phyloP scores from a whole-genome alignment of 129 eudicot species.

The Tagetes patula region DNA sequence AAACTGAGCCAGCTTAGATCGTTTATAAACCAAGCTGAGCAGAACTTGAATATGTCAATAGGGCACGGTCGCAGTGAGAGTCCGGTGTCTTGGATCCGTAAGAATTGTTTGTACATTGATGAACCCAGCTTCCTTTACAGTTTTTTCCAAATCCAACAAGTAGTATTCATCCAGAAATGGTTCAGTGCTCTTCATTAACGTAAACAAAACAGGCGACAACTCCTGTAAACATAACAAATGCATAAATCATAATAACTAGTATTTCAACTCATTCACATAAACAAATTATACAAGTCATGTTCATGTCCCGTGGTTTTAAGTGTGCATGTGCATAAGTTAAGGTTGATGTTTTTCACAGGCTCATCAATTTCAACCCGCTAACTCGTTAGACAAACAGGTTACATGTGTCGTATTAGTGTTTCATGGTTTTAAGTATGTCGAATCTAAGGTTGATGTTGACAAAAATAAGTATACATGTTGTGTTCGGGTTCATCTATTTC shows the following conservation, averaged over 20 bases:
- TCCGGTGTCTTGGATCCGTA: constrained; percentile 93
- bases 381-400: background rate
- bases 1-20: too few species aligned
- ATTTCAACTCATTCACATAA: background rate
- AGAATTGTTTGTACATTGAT: constrained; percentile 58
- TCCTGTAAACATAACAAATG: constrained; percentile 46
- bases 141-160: constrained; percentile 72
- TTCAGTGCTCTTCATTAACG: constrained; percentile 96
- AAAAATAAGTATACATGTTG: background rate
- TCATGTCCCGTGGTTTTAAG: background rate
- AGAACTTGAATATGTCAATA: constrained; percentile 21
- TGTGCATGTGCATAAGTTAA: background rate
- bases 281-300: background rate
- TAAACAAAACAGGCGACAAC: constrained; percentile 85
- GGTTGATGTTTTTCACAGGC: background rate
- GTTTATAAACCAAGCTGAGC: too few species aligned
- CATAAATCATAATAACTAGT: background rate
- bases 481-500: background rate
- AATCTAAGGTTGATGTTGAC: too few species aligned
- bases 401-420: background rate
- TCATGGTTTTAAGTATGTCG: background rate
- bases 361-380: background rate
- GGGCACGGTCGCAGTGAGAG: constrained; percentile 82
- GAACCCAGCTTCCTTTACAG: constrained; percentile 67
- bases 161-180: constrained; percentile 96